Evolutionary conservation across 2,329 filamentous ascomycete species (phyloP).

Genomic region (Fonsecaea nubica): DNA sequence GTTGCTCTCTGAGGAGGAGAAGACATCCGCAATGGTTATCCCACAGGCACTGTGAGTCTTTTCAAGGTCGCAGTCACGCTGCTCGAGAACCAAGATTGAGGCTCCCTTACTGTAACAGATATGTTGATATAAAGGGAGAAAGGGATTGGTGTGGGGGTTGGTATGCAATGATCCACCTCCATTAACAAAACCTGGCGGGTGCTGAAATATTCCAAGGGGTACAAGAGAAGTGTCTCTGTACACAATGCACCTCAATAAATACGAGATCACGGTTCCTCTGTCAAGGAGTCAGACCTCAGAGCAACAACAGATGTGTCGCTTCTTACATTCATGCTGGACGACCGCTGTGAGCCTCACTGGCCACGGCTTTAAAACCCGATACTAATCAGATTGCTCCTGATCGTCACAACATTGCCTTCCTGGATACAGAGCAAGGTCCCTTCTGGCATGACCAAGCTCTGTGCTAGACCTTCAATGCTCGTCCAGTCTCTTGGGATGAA

Average conservation of each 20-base stretch:
- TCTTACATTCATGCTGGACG: background rate
- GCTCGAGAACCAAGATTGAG: background rate
- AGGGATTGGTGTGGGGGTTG: background rate
- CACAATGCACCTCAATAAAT: background rate
- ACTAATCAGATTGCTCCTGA: slow-evolving; percentile 16
- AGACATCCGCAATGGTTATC: background rate
- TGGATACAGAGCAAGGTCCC: slow-evolving; percentile 23
- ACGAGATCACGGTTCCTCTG: background rate
- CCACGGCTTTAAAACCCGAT: background rate
- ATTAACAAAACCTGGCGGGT: background rate
- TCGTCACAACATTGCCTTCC: slow-evolving; percentile 15
- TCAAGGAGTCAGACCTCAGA: background rate
- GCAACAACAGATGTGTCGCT: background rate
- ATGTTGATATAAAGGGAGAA: background rate
- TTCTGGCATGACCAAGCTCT: slow-evolving; percentile 7
- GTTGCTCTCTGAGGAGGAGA: background rate
- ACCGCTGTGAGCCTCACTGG: background rate
- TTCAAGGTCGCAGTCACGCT: background rate
- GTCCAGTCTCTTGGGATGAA: slow-evolving; percentile 31
- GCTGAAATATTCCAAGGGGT: background rate
- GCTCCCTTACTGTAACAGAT: background rate
- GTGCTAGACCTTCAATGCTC: slow-evolving; percentile 4
- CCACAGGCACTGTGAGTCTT: background rate
- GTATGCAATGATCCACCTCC: background rate
- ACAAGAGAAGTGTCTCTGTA: background rate